Base-by-base conservation (phyloP, 768 basidiomycete species). In the Boletus eberwhitei region DNA sequence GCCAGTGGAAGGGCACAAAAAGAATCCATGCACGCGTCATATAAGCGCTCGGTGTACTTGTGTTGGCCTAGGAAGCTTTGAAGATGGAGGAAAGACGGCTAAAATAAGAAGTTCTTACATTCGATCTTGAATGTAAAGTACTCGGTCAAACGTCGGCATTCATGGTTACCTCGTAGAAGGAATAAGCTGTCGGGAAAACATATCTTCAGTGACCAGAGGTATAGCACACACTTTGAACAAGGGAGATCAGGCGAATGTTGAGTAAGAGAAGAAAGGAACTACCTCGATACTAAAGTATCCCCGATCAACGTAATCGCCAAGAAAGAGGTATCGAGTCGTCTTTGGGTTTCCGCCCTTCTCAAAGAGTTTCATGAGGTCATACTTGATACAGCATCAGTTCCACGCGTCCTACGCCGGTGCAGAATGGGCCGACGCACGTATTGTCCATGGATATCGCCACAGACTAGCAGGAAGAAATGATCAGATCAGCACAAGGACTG, bases 201-300 rank as follows among this genome's bases (percentile, higher is more conserved):
- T 67, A 85, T 80, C 67, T 85, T 85, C 54, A 85, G 71, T 8
- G 80, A 68, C 81, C 82, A 85, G 16, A 85, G 72, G 62, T 85
- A 85, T 8, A 85, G 72, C 5, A 85, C 79, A 61, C 84, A 85
- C 67, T 68, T 50, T 36, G 29, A 22, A 31, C 71, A 65, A 55
- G 51, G 32, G 44, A 36, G 46, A 53, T 57, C 52, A 60, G 61
- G 11, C 4, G 19, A 13, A 7, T 34, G 5, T 16, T 17, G 38
- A 12, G 53, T 19, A 48, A 50, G 29, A 34, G 13, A 24, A 50
- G n/a, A 52, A 26, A 24, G 8, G 9, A 59, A 73, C 53, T 41
- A 84, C 85, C 74, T 88, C 86, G 61, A 87, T 84, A 51, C 84
- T 86, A 66, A 87, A 88, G 72, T 88, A 88, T 32, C 86, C 86